Percentiles rank a stretch among this genome's conserved stretches.
Evolutionary conservation across 768 basidiomycete species (phyloP).

Genomic region (Mycena albidolilacea): DNA sequence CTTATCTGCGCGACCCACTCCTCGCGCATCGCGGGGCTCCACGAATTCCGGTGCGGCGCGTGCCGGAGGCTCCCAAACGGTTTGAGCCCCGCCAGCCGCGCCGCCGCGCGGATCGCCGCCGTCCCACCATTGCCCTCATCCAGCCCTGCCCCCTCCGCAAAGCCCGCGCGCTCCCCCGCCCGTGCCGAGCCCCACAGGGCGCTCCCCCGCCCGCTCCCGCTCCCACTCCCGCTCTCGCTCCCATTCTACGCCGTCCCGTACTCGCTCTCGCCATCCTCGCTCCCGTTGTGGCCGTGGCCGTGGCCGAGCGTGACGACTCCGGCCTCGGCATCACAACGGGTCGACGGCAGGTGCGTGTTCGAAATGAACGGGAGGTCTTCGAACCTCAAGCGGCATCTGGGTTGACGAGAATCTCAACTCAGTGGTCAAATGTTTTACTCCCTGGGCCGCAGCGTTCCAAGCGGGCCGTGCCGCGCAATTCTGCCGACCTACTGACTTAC

Average conservation of each 20-base stretch:
- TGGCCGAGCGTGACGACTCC: no score
- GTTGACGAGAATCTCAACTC: no score
- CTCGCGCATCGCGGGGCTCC: conserved; percentile 35
- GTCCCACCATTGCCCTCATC: conserved; percentile 35
- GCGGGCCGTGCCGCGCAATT: no score
- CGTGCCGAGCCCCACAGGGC: neutral
- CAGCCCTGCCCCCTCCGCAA: neutral
- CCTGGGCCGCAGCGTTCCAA: no score
- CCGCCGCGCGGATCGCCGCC: conserved; percentile 68
- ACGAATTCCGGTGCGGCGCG: conserved; percentile 38
- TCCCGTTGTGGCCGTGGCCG: neutral
- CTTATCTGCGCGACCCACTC: conserved; percentile 10
- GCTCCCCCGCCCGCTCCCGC: neutral
- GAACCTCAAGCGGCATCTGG: no score
- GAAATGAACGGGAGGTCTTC: no score
- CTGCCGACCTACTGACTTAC: no score
- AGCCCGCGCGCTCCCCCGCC: neutral
- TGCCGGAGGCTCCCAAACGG: conserved; percentile 48
- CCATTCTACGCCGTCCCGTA: neutral
- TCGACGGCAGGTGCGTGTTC: no score
- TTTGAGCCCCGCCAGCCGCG: conserved; percentile 64
- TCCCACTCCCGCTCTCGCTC: neutral
- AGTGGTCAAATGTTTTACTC: no score
- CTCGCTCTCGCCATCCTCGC: neutral
- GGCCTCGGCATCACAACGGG: no score